Percentiles rank a stretch among this genome's conserved stretches.
These are phyloP conservation scores for Fomitopsis schrenkii DNA, from an alignment of 1,284 basidiomycete genomes.

Conservation along the genomic window DNA sequence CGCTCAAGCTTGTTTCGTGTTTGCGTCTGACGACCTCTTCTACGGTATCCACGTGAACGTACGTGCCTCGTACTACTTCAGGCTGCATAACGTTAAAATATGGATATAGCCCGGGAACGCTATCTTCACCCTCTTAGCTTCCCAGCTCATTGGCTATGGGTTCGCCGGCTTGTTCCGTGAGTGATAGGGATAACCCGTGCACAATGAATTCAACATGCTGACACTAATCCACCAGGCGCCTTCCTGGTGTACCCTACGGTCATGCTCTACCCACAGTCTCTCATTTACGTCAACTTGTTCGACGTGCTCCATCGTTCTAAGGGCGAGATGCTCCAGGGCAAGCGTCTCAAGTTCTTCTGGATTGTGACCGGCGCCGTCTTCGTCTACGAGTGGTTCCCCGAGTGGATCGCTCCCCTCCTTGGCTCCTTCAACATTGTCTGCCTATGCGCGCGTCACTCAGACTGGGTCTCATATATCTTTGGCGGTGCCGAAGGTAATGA, in stretches of 20 bases:
- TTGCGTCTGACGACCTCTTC: slow-evolving; percentile 31
- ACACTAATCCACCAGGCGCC: slow-evolving; percentile 7
- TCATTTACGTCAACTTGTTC: slow-evolving; percentile 49
- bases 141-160: slow-evolving; percentile 30
- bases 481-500: slow-evolving; percentile 42
- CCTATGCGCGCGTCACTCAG: slow-evolving; percentile 5
- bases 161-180: slow-evolving; percentile 14
- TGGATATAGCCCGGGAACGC: slow-evolving; percentile 21
- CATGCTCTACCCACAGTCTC: slow-evolving; percentile 19
- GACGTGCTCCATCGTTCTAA: slow-evolving; percentile 52
- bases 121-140: slow-evolving; percentile 31
- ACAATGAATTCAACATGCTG: neutral
- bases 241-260: slow-evolving; percentile 36
- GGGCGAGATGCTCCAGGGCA: slow-evolving; percentile 40
- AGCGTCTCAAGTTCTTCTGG: slow-evolving; percentile 52
- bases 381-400: slow-evolving; percentile 10
- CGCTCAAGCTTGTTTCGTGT: slow-evolving; percentile 22
- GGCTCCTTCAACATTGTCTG: slow-evolving; percentile 11
- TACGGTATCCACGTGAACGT: slow-evolving; percentile 32
- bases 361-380: slow-evolving; percentile 40
- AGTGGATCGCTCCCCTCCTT: slow-evolving; percentile 9
- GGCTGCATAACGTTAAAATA: neutral
- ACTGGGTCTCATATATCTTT: slow-evolving; percentile 38
- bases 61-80: neutral
- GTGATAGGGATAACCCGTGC: neutral